phyloP scores from a whole-genome alignment of 805 yeast species.

The Kodamaea jinghongensis region DNA sequence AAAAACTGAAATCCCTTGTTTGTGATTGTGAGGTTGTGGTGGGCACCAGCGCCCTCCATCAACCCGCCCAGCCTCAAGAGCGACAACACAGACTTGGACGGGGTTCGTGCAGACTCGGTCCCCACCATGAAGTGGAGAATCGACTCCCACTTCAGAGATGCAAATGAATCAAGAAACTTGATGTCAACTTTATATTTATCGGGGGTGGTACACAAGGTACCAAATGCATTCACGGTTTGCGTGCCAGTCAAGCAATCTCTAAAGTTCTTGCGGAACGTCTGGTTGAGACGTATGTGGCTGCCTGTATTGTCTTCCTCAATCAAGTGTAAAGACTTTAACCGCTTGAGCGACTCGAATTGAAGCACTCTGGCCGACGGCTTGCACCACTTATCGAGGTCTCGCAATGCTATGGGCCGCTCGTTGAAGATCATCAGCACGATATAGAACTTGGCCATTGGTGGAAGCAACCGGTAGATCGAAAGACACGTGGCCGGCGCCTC shows the following conservation, averaged over 20 bases:
- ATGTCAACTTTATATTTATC: conserved; percentile 58
- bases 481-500: conserved; percentile 88
- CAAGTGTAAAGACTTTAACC: conserved; percentile 73
- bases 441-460: conserved; percentile 84
- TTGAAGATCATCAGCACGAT: conserved; percentile 84
- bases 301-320: conserved; percentile 57
- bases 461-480: conserved; percentile 86
- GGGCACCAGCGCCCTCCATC: conserved; percentile 64
- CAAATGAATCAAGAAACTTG: conserved; percentile 73
- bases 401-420: conserved; percentile 65
- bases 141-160: conserved; percentile 88
- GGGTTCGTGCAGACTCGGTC: conserved; percentile 65
- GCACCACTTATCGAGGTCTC: conserved; percentile 75
- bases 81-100: conserved; percentile 78
- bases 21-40: conserved; percentile 62
- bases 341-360: conserved; percentile 75
- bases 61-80: conserved; percentile 77
- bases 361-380: conserved; percentile 54
- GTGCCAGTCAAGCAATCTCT: conserved; percentile 85
- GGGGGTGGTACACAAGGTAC: conserved; percentile 57
- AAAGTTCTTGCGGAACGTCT: conserved; percentile 71
- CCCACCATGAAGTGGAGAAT: conserved; percentile 98
- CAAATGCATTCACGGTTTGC: conserved; percentile 64
- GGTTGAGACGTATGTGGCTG: conserved; percentile 55
- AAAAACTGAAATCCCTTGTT: conserved; percentile 92